Evolutionary conservation across 2,329 filamentous ascomycete species (phyloP).

Genomic region (Arthrobotrys conoides): DNA sequence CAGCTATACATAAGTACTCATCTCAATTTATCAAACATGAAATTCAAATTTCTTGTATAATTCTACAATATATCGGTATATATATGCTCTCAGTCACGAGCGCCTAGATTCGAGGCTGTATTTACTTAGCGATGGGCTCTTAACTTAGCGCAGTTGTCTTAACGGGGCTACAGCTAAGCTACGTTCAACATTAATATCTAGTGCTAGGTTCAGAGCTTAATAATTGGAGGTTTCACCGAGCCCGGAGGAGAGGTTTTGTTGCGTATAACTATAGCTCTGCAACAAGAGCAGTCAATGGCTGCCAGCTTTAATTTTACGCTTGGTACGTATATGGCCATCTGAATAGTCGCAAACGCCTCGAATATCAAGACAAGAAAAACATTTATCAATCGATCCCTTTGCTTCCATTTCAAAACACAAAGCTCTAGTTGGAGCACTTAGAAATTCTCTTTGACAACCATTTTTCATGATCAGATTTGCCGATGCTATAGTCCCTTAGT

Average conservation of each 20-base stretch:
- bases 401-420: constrained; percentile 43
- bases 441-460: not conserved
- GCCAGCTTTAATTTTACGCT: too few species aligned
- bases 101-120: too few species aligned
- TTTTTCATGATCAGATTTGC: constrained; percentile 23
- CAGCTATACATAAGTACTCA: too few species aligned
- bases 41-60: too few species aligned
- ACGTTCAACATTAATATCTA: too few species aligned
- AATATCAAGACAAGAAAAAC: constrained; percentile 12
- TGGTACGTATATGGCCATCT: constrained; percentile 29
- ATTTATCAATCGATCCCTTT: not conserved
- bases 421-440: not conserved
- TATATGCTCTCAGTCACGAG: too few species aligned
- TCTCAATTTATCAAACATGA: too few species aligned
- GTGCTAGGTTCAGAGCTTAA: too few species aligned
- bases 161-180: too few species aligned
- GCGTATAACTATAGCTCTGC: not conserved
- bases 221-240: not conserved
- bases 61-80: too few species aligned
- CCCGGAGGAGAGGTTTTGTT: not conserved
- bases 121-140: too few species aligned
- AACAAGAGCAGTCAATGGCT: not conserved
- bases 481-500: constrained; percentile 27
- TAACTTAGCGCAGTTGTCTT: too few species aligned
- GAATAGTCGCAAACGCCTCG: constrained; percentile 31